Evolutionary conservation across 2,329 filamentous ascomycete species (phyloP).

Genomic region (Ophiosphaerella narmari): DNA sequence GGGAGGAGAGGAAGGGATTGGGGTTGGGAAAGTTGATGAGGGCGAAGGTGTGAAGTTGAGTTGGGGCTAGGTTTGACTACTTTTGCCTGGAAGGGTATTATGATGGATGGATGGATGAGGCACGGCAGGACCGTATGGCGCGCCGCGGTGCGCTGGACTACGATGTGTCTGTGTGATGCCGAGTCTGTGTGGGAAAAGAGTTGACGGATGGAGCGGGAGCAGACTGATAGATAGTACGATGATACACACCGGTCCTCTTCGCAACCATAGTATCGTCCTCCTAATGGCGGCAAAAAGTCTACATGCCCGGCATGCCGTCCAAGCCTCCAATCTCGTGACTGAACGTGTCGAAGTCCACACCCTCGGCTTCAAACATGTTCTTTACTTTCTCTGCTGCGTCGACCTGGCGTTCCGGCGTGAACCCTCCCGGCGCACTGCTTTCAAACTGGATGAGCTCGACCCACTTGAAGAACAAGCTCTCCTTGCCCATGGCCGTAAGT

Average conservation of each 20-base stretch:
- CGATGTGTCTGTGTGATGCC: neutral
- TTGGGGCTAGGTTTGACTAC: neutral
- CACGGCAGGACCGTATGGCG: constrained; percentile 2
- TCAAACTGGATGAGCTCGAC: constrained; percentile 92
- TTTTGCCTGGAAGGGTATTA: neutral
- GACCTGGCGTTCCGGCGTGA: constrained; percentile 74
- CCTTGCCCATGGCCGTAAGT: constrained; percentile 76
- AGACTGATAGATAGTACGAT: neutral
- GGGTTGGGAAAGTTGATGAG: constrained; percentile 18
- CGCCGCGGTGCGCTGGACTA: no score
- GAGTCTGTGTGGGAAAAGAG: neutral
- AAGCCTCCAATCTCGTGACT: constrained; percentile 72
- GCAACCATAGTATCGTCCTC: no score
- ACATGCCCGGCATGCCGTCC: constrained; percentile 57
- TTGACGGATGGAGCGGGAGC: neutral
- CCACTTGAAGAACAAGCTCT: constrained; percentile 89
- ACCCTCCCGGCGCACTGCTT: constrained; percentile 76
- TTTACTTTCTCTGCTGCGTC: constrained; percentile 75
- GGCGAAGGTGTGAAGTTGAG: constrained; percentile 10
- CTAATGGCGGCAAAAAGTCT: neutral
- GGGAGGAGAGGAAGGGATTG: constrained; percentile 8
- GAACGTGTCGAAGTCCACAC: constrained; percentile 81
- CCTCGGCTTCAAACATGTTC: constrained; percentile 73
- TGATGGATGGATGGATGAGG: neutral
- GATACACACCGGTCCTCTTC: neutral